phyloP scores from a whole-genome alignment of 192 early-diverging fungal genomes.

The Rhizoclosmatium globosum region DNA sequence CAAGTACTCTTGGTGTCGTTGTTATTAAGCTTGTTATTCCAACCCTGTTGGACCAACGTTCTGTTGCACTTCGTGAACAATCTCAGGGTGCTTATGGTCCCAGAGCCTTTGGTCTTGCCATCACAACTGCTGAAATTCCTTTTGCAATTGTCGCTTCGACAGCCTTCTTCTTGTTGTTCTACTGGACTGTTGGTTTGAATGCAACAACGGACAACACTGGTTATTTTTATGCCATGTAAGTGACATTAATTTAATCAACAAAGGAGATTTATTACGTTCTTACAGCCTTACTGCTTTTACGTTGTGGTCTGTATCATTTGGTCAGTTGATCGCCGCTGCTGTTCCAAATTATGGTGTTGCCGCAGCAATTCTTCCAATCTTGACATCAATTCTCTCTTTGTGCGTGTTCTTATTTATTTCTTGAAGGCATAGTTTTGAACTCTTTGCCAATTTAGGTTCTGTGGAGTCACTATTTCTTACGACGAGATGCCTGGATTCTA shows the following conservation, averaged over 20 bases:
- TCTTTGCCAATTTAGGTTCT: constrained; percentile 49
- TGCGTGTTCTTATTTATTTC: background rate
- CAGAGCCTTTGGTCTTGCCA: constrained; percentile 69
- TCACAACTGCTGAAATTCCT: constrained; percentile 74
- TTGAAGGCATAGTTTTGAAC: background rate
- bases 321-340: constrained; percentile 74
- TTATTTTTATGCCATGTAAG: constrained; percentile 73
- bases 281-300: constrained; percentile 51
- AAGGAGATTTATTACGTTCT: background rate
- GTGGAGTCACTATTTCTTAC: constrained; percentile 71
- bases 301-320: constrained; percentile 73
- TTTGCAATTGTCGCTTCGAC: constrained; percentile 70
- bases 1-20: constrained; percentile 70
- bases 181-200: constrained; percentile 78
- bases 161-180: constrained; percentile 75
- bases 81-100: constrained; percentile 74
- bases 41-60: constrained; percentile 71
- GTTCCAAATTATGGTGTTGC: constrained; percentile 67
- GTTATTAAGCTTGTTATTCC: constrained; percentile 77
- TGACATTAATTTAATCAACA: constrained; percentile 13
- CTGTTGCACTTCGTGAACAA: constrained; percentile 72
- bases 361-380: constrained; percentile 72
- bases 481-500: constrained; percentile 21
- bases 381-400: constrained; percentile 70
- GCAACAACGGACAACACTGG: constrained; percentile 52